Percentiles rank a stretch among this genome's conserved stretches.
Evolutionary conservation across 1,284 basidiomycete genomes (phyloP).

Genomic region (Sporisorium exsertum): DNA sequence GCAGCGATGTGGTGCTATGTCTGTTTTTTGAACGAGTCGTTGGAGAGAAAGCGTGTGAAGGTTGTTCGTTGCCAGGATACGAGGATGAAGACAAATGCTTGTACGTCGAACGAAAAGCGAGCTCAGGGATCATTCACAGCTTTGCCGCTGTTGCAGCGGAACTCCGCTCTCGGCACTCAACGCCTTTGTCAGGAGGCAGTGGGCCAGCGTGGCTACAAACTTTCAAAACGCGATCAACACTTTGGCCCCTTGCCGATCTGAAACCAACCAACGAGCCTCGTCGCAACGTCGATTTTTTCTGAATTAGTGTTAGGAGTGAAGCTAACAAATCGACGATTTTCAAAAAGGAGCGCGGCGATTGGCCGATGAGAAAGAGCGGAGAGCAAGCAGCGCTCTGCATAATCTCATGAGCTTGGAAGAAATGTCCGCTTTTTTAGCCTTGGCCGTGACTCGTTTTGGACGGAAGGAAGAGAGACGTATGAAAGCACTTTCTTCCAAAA

Average conservation of each 20-base stretch:
- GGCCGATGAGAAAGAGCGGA: constrained; percentile 33
- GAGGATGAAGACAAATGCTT: not conserved
- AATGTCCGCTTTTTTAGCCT: constrained; percentile 12
- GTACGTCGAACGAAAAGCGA: not conserved
- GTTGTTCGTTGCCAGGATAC: not conserved
- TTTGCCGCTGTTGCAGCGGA: constrained; percentile 18
- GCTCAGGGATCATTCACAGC: constrained; percentile 23
- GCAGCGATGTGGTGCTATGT: not conserved
- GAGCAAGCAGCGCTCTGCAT: constrained; percentile 2
- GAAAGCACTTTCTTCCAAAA: not conserved
- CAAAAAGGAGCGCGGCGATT: constrained; percentile 14
- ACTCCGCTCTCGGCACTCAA: constrained; percentile 19
- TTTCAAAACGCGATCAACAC: constrained; percentile 3
- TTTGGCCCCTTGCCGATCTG: constrained; percentile 3
- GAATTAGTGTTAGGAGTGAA: not conserved
- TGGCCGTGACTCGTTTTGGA: constrained; percentile 34
- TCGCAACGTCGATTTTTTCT: not conserved
- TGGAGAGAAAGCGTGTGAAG: not conserved
- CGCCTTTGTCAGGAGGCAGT: not conserved
- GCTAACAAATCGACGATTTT: constrained; percentile 15
- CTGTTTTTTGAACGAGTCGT: not conserved
- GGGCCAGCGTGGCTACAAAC: constrained; percentile 5
- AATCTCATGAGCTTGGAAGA: constrained; percentile 6
- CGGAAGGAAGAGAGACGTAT: constrained; percentile 12
- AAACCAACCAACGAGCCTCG: constrained; percentile 16